Base-by-base conservation (phyloP, 1,284 basidiomycete genomes). In the Coniferiporia weirii region DNA sequence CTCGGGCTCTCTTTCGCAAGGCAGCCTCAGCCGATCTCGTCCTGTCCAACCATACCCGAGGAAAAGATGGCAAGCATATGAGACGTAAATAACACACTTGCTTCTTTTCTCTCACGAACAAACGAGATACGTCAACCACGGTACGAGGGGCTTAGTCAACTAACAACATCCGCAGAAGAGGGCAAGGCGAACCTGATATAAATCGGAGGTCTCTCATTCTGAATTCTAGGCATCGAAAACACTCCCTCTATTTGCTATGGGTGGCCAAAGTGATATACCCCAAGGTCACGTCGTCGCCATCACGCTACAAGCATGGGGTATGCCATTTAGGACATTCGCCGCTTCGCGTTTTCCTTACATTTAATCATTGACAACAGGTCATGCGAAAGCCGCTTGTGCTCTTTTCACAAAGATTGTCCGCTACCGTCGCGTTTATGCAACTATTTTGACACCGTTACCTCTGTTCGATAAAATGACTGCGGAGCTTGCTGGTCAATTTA, bases 361-460 rank as follows among this genome's bases (percentile, higher is more conserved):
- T 5, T 27, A 5, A 27, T 8, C 19, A 3, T 17, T 36, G n/a
- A 3, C 9, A 8, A 5, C 32, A 60, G 58, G 58, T 4, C 58
- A 60, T 48, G 50, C 38, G 10, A 60, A 60, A 38, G 44, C 58
- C 10, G 22, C 53, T 2, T 60, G 58, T 15, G 58, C 58, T 8
- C 32, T 60, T 12, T 19, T 60, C 13, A 27, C 58, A 10, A 54
- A 38, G 47, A 15, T 60, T 13, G 44, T 55, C 3, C 58, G 38
- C 3, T 27, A 43, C 7, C 46, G 27, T 35, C 45, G 15, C 7
- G 45, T 50, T 9, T 15, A 54, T 60, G 45, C 43, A 7, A 60
- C 58, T 3, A 32, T 60, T 17, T 44, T 60, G 32, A 49, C 46
- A 17, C 49, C 52, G n/a, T n/a, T 51, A 13, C 4, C 32, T 32